A percentile compares a stretch with the other conserved stretches of the same genome.
These are phyloP conservation scores for Cryptococcus sp. DNA, from an alignment of 1,284 basidiomycete species.

Conservation along the genomic window DNA sequence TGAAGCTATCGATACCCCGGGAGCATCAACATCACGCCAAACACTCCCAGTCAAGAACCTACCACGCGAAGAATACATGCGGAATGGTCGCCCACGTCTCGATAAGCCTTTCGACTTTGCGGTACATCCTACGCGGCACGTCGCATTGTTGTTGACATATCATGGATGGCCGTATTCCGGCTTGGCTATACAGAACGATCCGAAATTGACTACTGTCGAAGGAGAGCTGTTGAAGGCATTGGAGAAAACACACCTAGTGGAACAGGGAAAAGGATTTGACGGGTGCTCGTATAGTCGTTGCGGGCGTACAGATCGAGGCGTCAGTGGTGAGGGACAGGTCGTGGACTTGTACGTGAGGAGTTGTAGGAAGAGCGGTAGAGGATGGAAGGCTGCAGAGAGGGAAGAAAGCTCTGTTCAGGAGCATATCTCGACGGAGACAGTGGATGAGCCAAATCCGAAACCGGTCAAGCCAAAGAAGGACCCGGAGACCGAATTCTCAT, in stretches of 20 bases:
- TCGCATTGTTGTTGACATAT: conserved; percentile 88
- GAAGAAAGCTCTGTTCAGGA: background rate
- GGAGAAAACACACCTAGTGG: conserved; percentile 68
- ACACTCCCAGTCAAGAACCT: background rate
- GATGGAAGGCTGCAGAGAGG: conserved; percentile 15
- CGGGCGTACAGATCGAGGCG: conserved; percentile 90
- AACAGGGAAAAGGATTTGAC: conserved; percentile 67
- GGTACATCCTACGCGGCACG: conserved; percentile 72
- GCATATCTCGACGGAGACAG: conserved; percentile 2
- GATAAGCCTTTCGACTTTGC: conserved; percentile 54
- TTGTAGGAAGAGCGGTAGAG: conserved; percentile 23
- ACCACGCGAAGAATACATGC: background rate
- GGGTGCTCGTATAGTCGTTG: conserved; percentile 87
- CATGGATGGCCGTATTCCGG: conserved; percentile 90
- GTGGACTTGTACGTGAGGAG: conserved; percentile 85
- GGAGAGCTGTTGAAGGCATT: conserved; percentile 78
- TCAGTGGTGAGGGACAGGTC: conserved; percentile 92
- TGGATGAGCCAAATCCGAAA: conserved; percentile 1
- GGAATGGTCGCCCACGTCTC: conserved; percentile 3
- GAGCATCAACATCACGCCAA: conserved; percentile 1
- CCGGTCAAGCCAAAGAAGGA: conserved; percentile 51
- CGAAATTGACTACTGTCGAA: conserved; percentile 71
- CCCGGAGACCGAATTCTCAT: conserved; percentile 61
- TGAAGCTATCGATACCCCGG: conserved; percentile 52
- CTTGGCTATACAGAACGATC: conserved; percentile 65